These are phyloP conservation scores for Corymbia calophylla DNA, from an alignment of 441 rosid species.

Conservation along the genomic window DNA sequence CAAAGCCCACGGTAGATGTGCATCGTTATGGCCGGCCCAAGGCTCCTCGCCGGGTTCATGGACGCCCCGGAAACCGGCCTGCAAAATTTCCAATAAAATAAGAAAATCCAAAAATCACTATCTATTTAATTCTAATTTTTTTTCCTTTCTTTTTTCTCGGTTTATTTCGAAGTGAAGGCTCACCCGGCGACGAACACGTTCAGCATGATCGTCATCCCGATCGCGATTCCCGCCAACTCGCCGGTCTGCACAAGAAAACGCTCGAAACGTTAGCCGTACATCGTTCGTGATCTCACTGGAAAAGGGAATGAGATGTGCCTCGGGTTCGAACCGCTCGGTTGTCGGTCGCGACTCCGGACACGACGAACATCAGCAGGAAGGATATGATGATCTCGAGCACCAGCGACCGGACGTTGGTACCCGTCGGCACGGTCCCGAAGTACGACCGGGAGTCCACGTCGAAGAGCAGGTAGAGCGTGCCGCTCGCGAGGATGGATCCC, in stretches of 20 bases:
- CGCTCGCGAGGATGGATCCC: slow-evolving; percentile 29
- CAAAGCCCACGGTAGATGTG: slow-evolving; percentile 12
- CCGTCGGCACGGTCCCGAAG: slow-evolving; percentile 34
- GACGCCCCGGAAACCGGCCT: slow-evolving; percentile 32
- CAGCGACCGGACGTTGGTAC: slow-evolving; percentile 17
- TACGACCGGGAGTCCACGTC: slow-evolving; percentile 12
- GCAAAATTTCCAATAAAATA: background rate
- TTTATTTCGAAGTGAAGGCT: background rate
- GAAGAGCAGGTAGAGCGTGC: slow-evolving; percentile 19
- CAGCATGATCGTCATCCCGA: slow-evolving; percentile 23
- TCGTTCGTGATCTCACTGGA: background rate
- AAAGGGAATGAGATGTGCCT: background rate
- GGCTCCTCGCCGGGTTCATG: slow-evolving; percentile 33
- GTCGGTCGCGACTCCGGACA: slow-evolving; percentile 44
- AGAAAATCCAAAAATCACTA: background rate
- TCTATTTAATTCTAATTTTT: no score
- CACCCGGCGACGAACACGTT: slow-evolving; percentile 28
- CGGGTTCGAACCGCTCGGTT: slow-evolving; percentile 19
- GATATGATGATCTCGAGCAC: slow-evolving; percentile 36
- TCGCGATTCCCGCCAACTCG: slow-evolving; percentile 27
- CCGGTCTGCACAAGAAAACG: slow-evolving; percentile 1
- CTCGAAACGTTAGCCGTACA: background rate
- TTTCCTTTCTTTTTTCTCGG: background rate
- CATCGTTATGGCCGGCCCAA: slow-evolving; percentile 30
- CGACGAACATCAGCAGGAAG: slow-evolving; percentile 36